These are phyloP conservation scores for Talinum fruticosum DNA, from an alignment of 148 eudicot species.

Conservation along the genomic window DNA sequence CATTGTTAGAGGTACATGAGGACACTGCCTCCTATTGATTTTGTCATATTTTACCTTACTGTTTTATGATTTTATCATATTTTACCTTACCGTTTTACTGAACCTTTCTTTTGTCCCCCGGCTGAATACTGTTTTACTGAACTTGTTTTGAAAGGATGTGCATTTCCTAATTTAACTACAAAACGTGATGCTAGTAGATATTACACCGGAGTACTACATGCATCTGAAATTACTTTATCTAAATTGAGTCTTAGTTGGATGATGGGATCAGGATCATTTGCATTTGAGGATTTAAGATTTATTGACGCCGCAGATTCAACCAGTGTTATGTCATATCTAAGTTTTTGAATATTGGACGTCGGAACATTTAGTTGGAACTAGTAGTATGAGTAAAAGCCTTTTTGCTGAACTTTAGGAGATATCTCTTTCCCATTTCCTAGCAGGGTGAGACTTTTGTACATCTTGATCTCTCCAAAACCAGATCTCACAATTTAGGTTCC, in stretches of 20 bases:
- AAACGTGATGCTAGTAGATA: neutral
- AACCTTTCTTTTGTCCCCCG: neutral
- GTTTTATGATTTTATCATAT: neutral
- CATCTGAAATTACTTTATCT: neutral
- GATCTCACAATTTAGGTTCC: neutral
- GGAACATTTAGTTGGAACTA: neutral
- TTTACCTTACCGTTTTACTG: neutral
- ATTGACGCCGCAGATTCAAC: neutral
- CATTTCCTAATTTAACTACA: neutral
- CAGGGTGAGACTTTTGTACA: neutral
- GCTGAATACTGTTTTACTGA: neutral
- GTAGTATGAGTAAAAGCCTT: neutral
- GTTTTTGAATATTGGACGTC: neutral
- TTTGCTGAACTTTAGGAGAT: neutral
- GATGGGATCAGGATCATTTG: neutral
- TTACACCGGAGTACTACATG: neutral
- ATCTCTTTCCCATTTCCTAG: neutral
- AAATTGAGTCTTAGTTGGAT: neutral
- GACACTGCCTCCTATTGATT: neutral
- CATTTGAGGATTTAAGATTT: neutral
- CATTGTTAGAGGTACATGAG: constrained; percentile 24
- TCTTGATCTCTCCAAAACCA: neutral
- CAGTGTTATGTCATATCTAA: neutral
- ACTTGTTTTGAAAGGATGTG: neutral
- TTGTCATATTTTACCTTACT: neutral